Evolutionary conservation across 768 basidiomycete species (phyloP).

Genomic region (Lactarius indigo): DNA sequence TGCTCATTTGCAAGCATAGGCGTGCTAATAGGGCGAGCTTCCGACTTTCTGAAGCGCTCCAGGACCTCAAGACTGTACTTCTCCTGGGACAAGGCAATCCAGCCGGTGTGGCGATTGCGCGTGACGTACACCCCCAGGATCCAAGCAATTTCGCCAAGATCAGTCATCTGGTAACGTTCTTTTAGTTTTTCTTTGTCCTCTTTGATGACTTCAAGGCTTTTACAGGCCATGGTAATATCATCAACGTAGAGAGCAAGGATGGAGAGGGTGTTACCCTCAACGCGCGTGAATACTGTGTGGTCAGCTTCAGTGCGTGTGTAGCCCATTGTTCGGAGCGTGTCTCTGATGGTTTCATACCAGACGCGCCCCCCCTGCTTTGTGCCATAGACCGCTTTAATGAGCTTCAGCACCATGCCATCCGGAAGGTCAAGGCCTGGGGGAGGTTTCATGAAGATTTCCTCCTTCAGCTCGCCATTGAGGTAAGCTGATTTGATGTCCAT

Average conservation of each 20-base stretch:
- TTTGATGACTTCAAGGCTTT: no score
- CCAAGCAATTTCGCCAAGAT: no score
- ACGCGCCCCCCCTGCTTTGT: not conserved
- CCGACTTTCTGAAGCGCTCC: no score
- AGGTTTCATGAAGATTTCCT: not conserved
- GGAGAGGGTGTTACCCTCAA: not conserved
- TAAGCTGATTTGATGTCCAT: not conserved
- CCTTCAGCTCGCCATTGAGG: not conserved
- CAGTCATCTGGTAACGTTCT: no score
- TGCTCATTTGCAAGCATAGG: no score
- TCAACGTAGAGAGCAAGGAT: constrained; percentile 28
- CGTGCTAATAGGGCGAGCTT: no score
- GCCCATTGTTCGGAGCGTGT: constrained; percentile 9
- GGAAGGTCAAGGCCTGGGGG: constrained; percentile 2
- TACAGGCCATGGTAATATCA: no score
- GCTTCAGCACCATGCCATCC: not conserved
- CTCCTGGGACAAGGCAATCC: not conserved
- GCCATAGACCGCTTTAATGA: constrained; percentile 1
- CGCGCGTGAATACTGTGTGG: not conserved
- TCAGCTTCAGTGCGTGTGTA: not conserved
- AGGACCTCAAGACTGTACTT: no score
- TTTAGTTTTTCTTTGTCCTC: no score
- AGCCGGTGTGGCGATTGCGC: not conserved
- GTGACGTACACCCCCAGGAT: no score
- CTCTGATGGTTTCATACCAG: not conserved